Percentiles rank a stretch among this genome's conserved stretches.
These are phyloP conservation scores for Beta macrorhiza DNA, from an alignment of 179 eudicot species.

Conservation along the genomic window DNA sequence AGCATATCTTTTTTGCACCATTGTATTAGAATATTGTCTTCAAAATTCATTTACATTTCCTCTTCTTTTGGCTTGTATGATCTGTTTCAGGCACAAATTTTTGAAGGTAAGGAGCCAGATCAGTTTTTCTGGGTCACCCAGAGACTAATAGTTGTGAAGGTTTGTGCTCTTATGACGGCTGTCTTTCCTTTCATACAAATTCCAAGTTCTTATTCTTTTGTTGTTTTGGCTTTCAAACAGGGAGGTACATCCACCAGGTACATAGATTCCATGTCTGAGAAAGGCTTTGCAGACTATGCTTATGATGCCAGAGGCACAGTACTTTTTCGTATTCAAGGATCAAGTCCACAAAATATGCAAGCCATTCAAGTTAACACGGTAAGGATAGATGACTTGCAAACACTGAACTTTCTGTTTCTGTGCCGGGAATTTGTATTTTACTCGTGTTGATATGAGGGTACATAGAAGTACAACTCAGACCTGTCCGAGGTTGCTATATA, in stretches of 20 bases:
- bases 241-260: conserved; percentile 54
- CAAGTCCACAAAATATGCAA: conserved; percentile 46
- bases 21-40: neutral
- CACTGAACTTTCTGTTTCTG: neutral
- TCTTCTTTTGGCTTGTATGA: conserved; percentile 16
- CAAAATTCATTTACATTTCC: neutral
- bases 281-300: conserved; percentile 41
- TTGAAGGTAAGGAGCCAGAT: conserved; percentile 50
- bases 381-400: neutral
- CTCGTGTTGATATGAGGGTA: neutral
- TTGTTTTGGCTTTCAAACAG: conserved; percentile 27
- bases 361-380: conserved; percentile 61
- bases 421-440: neutral
- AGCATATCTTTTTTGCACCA: neutral
- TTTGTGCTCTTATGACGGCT: neutral
- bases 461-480: neutral
- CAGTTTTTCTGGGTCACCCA: conserved; percentile 48
- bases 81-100: conserved; percentile 47
- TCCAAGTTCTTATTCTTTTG: neutral
- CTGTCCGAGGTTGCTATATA: neutral
- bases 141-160: conserved; percentile 50
- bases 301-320: conserved; percentile 43
- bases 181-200: neutral
- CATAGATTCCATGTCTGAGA: conserved; percentile 38
- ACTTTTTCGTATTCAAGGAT: conserved; percentile 61